Conservation (phyloP, 306 rosid genomes). For the Sesbania bispinosa region DNA sequence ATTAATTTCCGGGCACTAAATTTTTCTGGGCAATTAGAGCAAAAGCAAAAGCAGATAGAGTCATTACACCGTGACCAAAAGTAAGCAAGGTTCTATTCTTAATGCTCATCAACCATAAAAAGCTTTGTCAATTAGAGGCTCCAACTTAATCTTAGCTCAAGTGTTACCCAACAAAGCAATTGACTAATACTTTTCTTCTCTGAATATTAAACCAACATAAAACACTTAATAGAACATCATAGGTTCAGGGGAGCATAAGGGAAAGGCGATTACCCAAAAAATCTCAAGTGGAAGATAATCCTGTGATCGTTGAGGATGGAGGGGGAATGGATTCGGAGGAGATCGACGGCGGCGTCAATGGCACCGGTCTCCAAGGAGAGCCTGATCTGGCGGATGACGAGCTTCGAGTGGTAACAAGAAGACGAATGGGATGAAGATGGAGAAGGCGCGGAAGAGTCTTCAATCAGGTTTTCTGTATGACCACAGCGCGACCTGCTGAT, state of each 20-base stretch:
- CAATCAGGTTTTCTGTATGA: constrained; percentile 85
- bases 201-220: too few species aligned
- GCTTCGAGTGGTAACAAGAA: constrained; percentile 75
- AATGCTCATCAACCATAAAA: background rate
- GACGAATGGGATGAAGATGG: constrained; percentile 64
- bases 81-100: background rate
- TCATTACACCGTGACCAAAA: background rate
- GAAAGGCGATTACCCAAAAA: too few species aligned
- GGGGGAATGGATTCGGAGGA: constrained; percentile 79
- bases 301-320: constrained; percentile 74
- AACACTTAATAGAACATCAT: too few species aligned
- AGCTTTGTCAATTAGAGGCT: background rate
- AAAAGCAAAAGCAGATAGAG: too few species aligned
- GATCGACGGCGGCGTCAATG: constrained; percentile 63
- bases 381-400: constrained; percentile 81
- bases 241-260: too few species aligned
- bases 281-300: constrained; percentile 87
- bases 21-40: too few species aligned
- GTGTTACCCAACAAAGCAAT: background rate
- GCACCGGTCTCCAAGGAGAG: constrained; percentile 69
- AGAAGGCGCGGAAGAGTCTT: constrained; percentile 36
- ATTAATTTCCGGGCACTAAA: too few species aligned
- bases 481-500: too few species aligned
- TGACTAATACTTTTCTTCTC: too few species aligned
- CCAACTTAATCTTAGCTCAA: background rate